Percentiles rank a stretch among this genome's conserved stretches.
These are phyloP conservation scores for Hyaloscypha variabilis DNA, from an alignment of 495 filamentous ascomycete species.

Conservation along the genomic window DNA sequence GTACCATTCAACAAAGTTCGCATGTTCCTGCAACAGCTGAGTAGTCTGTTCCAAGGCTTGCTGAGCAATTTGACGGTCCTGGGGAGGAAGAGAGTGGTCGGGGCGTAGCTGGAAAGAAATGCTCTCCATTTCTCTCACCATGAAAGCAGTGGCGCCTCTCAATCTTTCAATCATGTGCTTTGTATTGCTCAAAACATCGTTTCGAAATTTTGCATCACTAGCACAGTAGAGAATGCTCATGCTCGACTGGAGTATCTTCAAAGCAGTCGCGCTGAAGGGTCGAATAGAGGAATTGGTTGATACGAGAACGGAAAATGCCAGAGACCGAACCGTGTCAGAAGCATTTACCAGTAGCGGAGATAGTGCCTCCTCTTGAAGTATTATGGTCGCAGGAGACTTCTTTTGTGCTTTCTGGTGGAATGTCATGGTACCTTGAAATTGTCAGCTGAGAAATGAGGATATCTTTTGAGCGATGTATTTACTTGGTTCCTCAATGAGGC, in stretches of 20 bases:
- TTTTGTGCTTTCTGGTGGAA: conserved; percentile 18
- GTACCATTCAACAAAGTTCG: conserved; percentile 70
- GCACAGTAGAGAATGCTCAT: conserved; percentile 75
- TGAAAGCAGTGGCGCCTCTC: conserved; percentile 48
- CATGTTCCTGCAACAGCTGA: conserved; percentile 41
- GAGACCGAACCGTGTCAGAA: conserved; percentile 64
- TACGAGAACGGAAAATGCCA: conserved; percentile 74
- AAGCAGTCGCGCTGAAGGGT: conserved; percentile 61
- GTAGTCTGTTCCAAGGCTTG: conserved; percentile 1
- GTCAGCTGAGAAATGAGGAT: background rate
- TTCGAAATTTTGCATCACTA: conserved; percentile 79
- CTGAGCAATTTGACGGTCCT: background rate
- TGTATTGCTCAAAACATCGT: conserved; percentile 70
- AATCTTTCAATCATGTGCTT: conserved; percentile 70
- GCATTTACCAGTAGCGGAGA: conserved; percentile 62
- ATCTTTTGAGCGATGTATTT: conserved; percentile 33
- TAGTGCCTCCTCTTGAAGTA: conserved; percentile 45
- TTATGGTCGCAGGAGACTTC: conserved; percentile 29
- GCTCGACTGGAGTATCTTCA: conserved; percentile 60
- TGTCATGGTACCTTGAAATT: conserved; percentile 12
- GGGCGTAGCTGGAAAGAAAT: conserved; percentile 3
- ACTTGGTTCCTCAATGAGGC: conserved; percentile 75
- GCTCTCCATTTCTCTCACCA: conserved; percentile 39
- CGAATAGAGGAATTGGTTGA: conserved; percentile 69
- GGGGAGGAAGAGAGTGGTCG: background rate